Evolutionary conservation across 495 filamentous ascomycete species (phyloP), one percentile per base, ranked within the genome.

Genomic region (Trichoderma reesei): DNA sequence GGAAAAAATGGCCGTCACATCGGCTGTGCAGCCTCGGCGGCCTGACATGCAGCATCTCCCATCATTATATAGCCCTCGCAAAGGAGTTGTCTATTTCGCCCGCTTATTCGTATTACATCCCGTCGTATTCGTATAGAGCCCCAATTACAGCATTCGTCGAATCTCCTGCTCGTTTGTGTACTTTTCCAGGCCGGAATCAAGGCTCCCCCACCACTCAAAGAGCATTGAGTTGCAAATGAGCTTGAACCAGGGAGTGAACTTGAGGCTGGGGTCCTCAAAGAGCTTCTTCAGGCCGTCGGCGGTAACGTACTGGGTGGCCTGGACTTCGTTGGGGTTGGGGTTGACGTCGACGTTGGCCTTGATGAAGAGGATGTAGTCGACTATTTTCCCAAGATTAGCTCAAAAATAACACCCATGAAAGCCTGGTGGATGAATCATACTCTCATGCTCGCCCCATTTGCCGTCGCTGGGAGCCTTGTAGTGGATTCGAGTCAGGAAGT

Each of bases 321-420:
- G 83, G 36, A 90, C 93, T 78, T 99, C 94, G 75, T 99, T 99
- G 37, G 79, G 80, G 79, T 89, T 99, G 67, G 82, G 72, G 44
- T 87, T 73, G 65, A 96, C 73, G 69, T 95, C 88, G 63, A 96
- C 92, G 69, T 96, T 85, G 41, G 92, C 88, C 76, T 95, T 90
- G 81, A 97, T 97, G 79, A 99, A 96, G 63, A 99, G 87, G 66
- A 99, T 99, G 74, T 99, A 99, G 75, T 99, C 94, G 72, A 99
- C 92, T 97, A 46, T 56, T 34, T 13, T 5, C 9, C 7, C 31
- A 3, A 18, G 9, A 26, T 56, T 56, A 56, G 51, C 14, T 56
- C 10, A 34, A 3, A n/a, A n/a, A n/a, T n/a, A n/a, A n/a, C n/a
- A n/a, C n/a, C n/a, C n/a, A n/a, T n/a, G n/a, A n/a, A n/a, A n/a